A percentile compares a stretch with the other conserved stretches of the same genome.
These are phyloP conservation scores for Quercus rubra DNA, from an alignment of 306 rosid genomes.

Conservation along the genomic window DNA sequence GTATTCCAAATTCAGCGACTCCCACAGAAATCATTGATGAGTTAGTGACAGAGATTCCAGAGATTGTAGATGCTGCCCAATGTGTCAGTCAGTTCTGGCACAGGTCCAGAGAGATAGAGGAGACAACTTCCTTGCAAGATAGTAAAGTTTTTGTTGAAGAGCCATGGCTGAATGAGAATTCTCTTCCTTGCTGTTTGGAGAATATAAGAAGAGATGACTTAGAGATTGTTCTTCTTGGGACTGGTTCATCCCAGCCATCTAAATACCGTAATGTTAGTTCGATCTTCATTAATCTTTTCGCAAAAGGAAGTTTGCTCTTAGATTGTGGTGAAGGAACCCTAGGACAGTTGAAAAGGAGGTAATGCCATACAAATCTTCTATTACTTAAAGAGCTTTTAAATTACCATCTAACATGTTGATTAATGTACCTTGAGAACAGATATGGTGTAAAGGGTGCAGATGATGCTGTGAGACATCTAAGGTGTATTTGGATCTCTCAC, in stretches of 20 bases:
- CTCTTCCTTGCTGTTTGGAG: slow-evolving; percentile 72
- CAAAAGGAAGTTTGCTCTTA: slow-evolving; percentile 77
- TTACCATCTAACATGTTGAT: slow-evolving; percentile 18
- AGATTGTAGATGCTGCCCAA: slow-evolving; percentile 67
- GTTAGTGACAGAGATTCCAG: slow-evolving; percentile 73
- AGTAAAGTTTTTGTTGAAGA: slow-evolving; percentile 54
- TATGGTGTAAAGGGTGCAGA: slow-evolving; percentile 85
- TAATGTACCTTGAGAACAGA: slow-evolving; percentile 45
- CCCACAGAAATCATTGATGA: slow-evolving; percentile 57
- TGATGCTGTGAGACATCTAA: slow-evolving; percentile 60
- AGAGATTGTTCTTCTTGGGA: slow-evolving; percentile 95
- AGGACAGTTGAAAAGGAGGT: slow-evolving; percentile 95
- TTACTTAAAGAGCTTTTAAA: slow-evolving; percentile 7
- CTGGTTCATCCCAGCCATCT: slow-evolving; percentile 97
- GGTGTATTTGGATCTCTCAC: slow-evolving; percentile 90
- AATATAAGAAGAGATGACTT: slow-evolving; percentile 80
- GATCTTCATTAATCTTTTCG: slow-evolving; percentile 76
- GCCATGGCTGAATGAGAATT: slow-evolving; percentile 65
- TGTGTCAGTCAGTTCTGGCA: slow-evolving; percentile 62
- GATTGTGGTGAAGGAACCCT: slow-evolving; percentile 97
- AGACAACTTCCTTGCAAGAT: slow-evolving; percentile 27
- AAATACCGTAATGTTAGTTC: slow-evolving; percentile 93
- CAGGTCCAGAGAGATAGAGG: slow-evolving; percentile 35
- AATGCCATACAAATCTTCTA: slow-evolving; percentile 2
- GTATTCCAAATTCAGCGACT: slow-evolving; percentile 49